Evolutionary conservation across 1,284 basidiomycete genomes (phyloP).

Genomic region (Apiotrichum sp.): DNA sequence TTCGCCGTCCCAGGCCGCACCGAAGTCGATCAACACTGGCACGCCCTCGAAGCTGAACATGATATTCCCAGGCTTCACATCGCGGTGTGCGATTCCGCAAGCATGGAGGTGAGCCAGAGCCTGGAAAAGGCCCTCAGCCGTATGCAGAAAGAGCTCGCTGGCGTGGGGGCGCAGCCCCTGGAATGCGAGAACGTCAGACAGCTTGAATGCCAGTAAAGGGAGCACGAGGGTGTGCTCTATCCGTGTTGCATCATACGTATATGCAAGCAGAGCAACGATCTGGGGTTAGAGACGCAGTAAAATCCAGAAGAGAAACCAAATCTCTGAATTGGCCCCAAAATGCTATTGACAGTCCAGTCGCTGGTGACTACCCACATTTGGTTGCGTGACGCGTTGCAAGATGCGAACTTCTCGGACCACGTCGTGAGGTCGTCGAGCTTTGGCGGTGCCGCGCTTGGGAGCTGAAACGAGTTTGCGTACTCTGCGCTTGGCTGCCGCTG

Average conservation of each 20-base stretch:
- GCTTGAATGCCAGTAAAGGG: constrained; percentile 3
- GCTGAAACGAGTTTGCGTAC: constrained; percentile 14
- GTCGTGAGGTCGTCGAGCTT: constrained; percentile 8
- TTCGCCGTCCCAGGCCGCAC: constrained; percentile 58
- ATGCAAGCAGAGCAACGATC: constrained; percentile 7
- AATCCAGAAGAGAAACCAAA: too few species aligned
- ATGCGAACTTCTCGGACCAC: constrained; percentile 10
- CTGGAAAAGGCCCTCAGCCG: constrained; percentile 60
- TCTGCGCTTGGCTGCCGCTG: neutral
- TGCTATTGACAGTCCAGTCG: too few species aligned
- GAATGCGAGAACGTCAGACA: constrained; percentile 1
- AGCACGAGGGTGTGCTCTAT: constrained; percentile 6
- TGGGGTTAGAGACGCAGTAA: neutral
- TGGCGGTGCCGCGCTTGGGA: constrained; percentile 3
- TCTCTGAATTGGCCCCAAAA: too few species aligned
- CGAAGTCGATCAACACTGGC: constrained; percentile 78
- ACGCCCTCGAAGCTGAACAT: constrained; percentile 56
- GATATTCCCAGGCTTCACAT: constrained; percentile 81
- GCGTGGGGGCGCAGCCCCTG: neutral
- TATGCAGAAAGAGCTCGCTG: constrained; percentile 57
- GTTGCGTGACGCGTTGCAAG: neutral
- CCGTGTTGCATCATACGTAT: neutral
- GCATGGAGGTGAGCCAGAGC: constrained; percentile 69
- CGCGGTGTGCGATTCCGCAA: constrained; percentile 67
- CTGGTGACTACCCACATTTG: constrained; percentile 1